A percentile compares a stretch with the other conserved stretches of the same genome.
phyloP scores from a whole-genome alignment of 169 alveolate species.

The Plasmodium blacklocki region DNA sequence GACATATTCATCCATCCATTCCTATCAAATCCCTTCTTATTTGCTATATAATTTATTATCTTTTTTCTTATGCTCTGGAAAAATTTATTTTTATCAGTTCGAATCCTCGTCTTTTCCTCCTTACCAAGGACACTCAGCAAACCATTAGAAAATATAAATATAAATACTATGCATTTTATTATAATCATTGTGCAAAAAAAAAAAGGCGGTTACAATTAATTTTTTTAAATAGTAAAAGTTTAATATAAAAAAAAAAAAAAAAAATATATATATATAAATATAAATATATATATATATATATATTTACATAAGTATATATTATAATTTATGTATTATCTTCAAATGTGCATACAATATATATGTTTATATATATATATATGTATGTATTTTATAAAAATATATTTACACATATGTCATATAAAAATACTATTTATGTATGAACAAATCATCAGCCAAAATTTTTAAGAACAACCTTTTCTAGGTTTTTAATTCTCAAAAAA shows the following conservation, averaged over 20 bases:
- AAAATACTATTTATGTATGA: too few species aligned
- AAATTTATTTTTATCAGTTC: neutral
- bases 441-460: too few species aligned
- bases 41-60: conserved; percentile 35
- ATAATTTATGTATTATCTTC: too few species aligned
- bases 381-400: too few species aligned
- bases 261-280: neutral
- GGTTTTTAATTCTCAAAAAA: too few species aligned
- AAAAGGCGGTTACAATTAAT: neutral
- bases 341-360: too few species aligned
- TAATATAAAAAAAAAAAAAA: neutral
- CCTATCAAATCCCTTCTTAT: conserved; percentile 31
- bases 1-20: conserved; percentile 54
- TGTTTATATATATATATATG: too few species aligned
- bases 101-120: neutral
- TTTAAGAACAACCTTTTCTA: too few species aligned
- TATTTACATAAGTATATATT: too few species aligned
- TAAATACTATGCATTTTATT: neutral
- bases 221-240: neutral
- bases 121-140: neutral
- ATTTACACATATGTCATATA: too few species aligned
- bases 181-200: neutral
- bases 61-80: conserved; percentile 17
- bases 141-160: neutral
- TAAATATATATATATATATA: too few species aligned